A percentile compares a stretch with the other conserved stretches of the same genome.
phyloP scores from a whole-genome alignment of 371 early-diverging fungal genomes.

The Mucor piriformis region DNA sequence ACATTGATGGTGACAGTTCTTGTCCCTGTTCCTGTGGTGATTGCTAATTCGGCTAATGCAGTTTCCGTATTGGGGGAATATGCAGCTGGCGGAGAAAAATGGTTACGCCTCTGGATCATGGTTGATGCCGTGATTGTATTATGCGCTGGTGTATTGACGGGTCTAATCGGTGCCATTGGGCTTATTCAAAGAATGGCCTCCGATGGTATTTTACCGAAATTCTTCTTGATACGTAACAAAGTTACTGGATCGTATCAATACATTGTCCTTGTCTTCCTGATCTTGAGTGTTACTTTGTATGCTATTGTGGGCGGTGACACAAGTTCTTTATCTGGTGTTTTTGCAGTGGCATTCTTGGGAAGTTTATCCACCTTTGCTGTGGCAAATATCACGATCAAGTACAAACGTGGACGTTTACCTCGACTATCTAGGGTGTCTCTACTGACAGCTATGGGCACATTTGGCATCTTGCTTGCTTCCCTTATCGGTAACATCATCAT shows the following conservation, averaged over 20 bases:
- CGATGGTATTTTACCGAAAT: conserved; percentile 55
- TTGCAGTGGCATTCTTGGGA: conserved; percentile 57
- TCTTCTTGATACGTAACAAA: conserved; percentile 47
- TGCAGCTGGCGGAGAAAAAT: conserved; percentile 39
- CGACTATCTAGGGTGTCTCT: conserved; percentile 32
- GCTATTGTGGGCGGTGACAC: conserved; percentile 48
- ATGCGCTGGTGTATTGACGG: conserved; percentile 63
- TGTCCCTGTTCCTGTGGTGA: conserved; percentile 48
- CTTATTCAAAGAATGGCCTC: conserved; percentile 55
- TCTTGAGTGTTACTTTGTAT: conserved; percentile 49
- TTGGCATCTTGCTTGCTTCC: conserved; percentile 31
- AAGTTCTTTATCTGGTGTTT: conserved; percentile 55
- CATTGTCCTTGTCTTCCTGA: conserved; percentile 51
- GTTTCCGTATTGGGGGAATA: conserved; percentile 51
- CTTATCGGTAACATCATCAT: conserved; percentile 57
- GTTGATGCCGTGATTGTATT: conserved; percentile 64
- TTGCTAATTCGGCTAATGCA: conserved; percentile 41
- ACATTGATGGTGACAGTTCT: conserved; percentile 43
- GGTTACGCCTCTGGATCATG: conserved; percentile 51
- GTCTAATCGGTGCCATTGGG: conserved; percentile 58
- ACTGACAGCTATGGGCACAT: conserved; percentile 26
- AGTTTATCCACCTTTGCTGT: conserved; percentile 50
- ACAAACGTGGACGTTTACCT: conserved; percentile 46
- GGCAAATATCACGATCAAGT: conserved; percentile 48
- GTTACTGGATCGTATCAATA: conserved; percentile 53